Base-by-base conservation (phyloP, 1,284 basidiomycete species). In the Ustilago sp. region DNA sequence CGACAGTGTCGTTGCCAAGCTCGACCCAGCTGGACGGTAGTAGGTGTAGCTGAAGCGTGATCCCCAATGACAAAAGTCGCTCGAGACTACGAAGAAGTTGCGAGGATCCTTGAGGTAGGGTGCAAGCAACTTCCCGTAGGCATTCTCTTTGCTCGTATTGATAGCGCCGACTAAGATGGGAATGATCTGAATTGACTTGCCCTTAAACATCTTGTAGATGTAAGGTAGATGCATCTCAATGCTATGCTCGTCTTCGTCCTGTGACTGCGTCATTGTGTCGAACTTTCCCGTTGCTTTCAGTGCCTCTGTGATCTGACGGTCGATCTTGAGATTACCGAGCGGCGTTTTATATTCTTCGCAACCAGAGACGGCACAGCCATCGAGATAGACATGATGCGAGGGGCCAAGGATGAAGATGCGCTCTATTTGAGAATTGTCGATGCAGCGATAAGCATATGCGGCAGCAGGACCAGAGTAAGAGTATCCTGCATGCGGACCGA, bases 201-300 rank as follows among this genome's bases (percentile, higher is more conserved):
- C 90, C 84, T 92, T 88, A 77, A 98, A 98, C 9, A 93, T 88
- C 85, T 95, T 94, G 59, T 93, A 90, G 41, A 99, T 89, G 86
- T 96, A 98, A 3, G 95, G 95, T 13, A 97, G 88, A 80, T 98
- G 95, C 94, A 99, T 96, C 87, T 99, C 97, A 59, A 99, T 91
- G 83, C 93, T 95, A 86, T 99, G 97, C 82, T 99, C 97, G 45
- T 93, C 93, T 86, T 96, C 94, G 83, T 99, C 97, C 2, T 90
- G 91, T 1, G 87, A 81, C 1, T 89, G 77, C 17, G 87, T 88
- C 91, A 98, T 92, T 28, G 89, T 88, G 39, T 88, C 88, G 82
- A 99, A 99, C 63, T 90, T 87, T 0, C 91, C 90, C 0, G 93
- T 93, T 2, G 86, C 86, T 51, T 88, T 88, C 15, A 99, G 89